Percentiles rank a stretch among this genome's conserved stretches.
These are phyloP conservation scores for Alternaria hordeiaustralica DNA, from an alignment of 2,329 filamentous ascomycete species.

Conservation along the genomic window DNA sequence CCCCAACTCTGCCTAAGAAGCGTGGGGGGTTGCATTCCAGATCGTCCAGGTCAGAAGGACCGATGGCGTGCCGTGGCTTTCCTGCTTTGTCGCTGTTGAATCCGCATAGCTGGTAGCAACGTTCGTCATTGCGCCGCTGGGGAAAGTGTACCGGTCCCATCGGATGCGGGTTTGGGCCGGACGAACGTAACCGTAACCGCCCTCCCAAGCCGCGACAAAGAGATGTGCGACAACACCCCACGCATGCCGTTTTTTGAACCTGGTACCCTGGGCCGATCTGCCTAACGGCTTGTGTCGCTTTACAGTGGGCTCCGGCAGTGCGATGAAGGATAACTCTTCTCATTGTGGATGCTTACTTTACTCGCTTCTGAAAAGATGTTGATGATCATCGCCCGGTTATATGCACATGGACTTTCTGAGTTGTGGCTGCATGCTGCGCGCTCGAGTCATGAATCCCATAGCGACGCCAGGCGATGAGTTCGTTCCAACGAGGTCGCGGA, in stretches of 20 bases:
- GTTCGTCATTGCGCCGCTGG: conserved; percentile 5
- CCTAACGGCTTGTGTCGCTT: conserved; percentile 6
- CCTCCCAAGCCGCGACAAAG: not conserved
- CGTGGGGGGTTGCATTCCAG: conserved; percentile 6
- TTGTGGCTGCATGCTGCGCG: conserved; percentile 19
- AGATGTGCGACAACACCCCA: conserved; percentile 1
- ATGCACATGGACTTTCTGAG: conserved; percentile 20
- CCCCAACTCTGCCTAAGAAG: not conserved
- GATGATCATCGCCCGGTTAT: conserved; percentile 20
- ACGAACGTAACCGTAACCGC: conserved; percentile 3
- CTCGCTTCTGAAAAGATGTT: not conserved
- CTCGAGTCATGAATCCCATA: not conserved
- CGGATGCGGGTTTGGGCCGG: conserved; percentile 1
- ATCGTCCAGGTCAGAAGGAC: conserved; percentile 1
- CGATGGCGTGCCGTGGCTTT: not conserved
- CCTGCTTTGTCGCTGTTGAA: not conserved
- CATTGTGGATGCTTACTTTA: not conserved
- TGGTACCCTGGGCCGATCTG: conserved; percentile 17
- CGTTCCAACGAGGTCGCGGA: conserved; percentile 5
- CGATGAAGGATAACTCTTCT: not conserved
- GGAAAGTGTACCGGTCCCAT: conserved; percentile 11
- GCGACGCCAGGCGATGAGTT: not conserved
- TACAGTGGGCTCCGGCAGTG: not conserved
- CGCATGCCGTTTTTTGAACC: conserved; percentile 10
- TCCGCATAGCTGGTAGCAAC: conserved; percentile 2